Base-by-base conservation (phyloP, 441 rosid genomes). In the Erodium chrysanthum region DNA sequence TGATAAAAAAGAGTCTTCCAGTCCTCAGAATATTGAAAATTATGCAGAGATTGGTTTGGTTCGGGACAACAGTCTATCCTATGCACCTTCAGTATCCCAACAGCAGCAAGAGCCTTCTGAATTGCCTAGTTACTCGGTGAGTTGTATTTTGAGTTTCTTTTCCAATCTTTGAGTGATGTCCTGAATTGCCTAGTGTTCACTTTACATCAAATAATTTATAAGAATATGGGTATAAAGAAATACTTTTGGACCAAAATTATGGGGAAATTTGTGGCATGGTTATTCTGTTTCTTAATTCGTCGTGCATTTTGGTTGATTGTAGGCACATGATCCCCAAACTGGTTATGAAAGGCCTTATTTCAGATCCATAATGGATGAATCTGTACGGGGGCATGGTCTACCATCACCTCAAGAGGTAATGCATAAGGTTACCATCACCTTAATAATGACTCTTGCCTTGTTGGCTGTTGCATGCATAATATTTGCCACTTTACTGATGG, bases 381-480 rank as follows among this genome's bases (percentile, higher is more conserved):
- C 81, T 22, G 74, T 80, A 2, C 83, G 83, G 20, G 90, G 81
- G 31, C 97, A 84, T 73, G 88, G 86, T 68, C 78, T 84, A 15
- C 89, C 83, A 59, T 83, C 84, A 69, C 83, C 85, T 14, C 93
- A 78, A 64, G 96, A 92, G 96, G 98, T 92, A 76, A 73, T 54
- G 12, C 7, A n/a, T n/a, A n/a, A n/a, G n/a, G n/a, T n/a, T n/a
- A n/a, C n/a, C n/a, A n/a, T n/a, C n/a, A n/a, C n/a, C n/a, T n/a
- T n/a, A n/a, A n/a, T n/a, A n/a, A n/a, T n/a, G n/a, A n/a, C n/a
- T n/a, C n/a, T n/a, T n/a, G n/a, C n/a, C n/a, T n/a, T n/a, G n/a
- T n/a, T n/a, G n/a, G n/a, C 7, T 37, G 44, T 37, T 37, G 44
- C 10, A 37, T 37, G 7, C 44, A 5, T 40, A 40, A 3, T 40